Conservation (phyloP, 2,329 filamentous ascomycete species). For the Basipetospora sp. region DNA sequence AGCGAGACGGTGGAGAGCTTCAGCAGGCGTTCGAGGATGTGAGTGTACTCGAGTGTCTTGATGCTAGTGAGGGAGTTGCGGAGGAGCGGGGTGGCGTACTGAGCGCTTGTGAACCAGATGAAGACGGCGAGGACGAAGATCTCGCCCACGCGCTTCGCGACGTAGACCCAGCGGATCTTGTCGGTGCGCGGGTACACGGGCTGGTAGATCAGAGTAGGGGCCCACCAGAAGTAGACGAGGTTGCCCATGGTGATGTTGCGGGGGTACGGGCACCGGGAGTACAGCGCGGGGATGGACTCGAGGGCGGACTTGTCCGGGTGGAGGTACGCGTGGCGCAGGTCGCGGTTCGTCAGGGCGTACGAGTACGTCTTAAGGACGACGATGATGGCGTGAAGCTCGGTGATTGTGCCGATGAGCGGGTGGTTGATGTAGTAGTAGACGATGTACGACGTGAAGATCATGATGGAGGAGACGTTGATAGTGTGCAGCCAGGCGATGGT, state of each 20-base stretch:
- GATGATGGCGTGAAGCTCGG: constrained; percentile 81
- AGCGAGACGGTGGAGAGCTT: constrained; percentile 92
- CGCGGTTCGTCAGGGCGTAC: constrained; percentile 91
- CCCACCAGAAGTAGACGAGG: constrained; percentile 93
- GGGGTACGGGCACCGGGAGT: constrained; percentile 73
- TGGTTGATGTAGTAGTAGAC: constrained; percentile 90
- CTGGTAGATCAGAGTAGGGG: constrained; percentile 90
- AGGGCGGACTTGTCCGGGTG: constrained; percentile 56
- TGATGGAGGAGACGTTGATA: constrained; percentile 67
- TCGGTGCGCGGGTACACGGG: constrained; percentile 82
- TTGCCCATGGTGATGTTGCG: constrained; percentile 79
- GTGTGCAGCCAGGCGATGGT: constrained; percentile 67
- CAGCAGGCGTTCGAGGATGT: constrained; percentile 77
- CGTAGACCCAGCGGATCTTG: constrained; percentile 73
- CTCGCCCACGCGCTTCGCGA: constrained; percentile 68
- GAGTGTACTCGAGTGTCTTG: constrained; percentile 59
- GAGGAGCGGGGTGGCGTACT: constrained; percentile 83
- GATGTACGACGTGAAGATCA: constrained; percentile 65
- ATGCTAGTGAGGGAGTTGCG: constrained; percentile 84
- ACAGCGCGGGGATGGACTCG: constrained; percentile 63
- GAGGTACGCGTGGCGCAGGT: constrained; percentile 79
- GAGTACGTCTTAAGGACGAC: constrained; percentile 94
- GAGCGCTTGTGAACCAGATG: constrained; percentile 88
- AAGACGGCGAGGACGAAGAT: constrained; percentile 65
- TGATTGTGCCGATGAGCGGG: constrained; percentile 80